Conservation (phyloP, 345 rosid species). For the Iberis pinnata region DNA sequence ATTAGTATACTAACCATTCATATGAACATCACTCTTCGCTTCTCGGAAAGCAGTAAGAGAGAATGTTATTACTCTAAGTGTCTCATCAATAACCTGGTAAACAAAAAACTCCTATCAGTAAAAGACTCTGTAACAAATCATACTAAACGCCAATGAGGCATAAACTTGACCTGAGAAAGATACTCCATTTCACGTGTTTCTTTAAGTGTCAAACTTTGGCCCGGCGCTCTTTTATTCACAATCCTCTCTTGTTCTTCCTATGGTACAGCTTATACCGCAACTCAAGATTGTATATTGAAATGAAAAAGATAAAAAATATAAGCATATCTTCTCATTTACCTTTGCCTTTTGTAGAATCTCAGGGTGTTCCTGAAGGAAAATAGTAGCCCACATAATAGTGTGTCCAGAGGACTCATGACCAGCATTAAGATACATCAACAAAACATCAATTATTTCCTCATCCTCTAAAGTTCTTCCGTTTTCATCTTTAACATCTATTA, state of each 20-base stretch:
- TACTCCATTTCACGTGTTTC: slow-evolving; percentile 72
- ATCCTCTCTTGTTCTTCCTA: slow-evolving; percentile 72
- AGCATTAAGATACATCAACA: slow-evolving; percentile 85
- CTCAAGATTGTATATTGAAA: too few relatives aligned
- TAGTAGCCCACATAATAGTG: slow-evolving; percentile 74
- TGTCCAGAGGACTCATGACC: slow-evolving; percentile 96
- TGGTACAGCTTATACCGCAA: not conserved
- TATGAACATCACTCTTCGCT: slow-evolving; percentile 36
- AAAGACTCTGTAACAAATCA: not conserved
- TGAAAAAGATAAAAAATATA: not conserved
- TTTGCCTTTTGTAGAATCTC: slow-evolving; percentile 43
- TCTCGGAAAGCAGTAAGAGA: slow-evolving; percentile 42
- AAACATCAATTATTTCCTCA: slow-evolving; percentile 69
- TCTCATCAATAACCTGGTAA: slow-evolving; percentile 50
- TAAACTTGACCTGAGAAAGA: slow-evolving; percentile 17
- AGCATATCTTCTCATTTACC: slow-evolving; percentile 26
- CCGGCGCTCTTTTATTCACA: slow-evolving; percentile 33
- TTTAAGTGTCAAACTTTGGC: slow-evolving; percentile 51
- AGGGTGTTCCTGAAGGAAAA: slow-evolving; percentile 45
- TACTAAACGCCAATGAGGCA: too few relatives aligned
- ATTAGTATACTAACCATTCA: slow-evolving; percentile 33
- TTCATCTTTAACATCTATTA: slow-evolving; percentile 61
- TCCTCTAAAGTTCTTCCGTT: slow-evolving; percentile 55
- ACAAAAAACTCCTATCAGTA: slow-evolving; percentile 1
- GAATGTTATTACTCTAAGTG: slow-evolving; percentile 42